Evolutionary conservation across 2,329 filamentous ascomycete species (phyloP).

Genomic region (Phaeosphaeria sp.): DNA sequence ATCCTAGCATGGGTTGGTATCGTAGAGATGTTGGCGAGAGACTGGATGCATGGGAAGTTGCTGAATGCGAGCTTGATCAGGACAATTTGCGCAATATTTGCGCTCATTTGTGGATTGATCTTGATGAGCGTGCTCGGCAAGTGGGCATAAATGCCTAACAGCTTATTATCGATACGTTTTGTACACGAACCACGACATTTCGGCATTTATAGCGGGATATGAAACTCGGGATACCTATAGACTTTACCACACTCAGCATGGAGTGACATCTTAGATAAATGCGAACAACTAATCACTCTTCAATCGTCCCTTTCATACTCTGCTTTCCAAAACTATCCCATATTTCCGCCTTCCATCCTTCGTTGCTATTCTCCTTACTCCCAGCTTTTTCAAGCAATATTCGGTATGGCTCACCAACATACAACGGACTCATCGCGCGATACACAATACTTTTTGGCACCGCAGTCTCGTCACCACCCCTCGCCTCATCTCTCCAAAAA

Average conservation of each 20-base stretch:
- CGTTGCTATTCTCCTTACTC: not conserved
- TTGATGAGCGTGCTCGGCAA: slow-evolving; percentile 77
- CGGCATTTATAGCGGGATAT: slow-evolving; percentile 4
- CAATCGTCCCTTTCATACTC: slow-evolving; percentile 39
- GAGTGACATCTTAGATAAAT: not conserved
- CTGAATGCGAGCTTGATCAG: slow-evolving; percentile 57
- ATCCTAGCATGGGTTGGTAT: slow-evolving; percentile 81
- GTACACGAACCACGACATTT: not conserved
- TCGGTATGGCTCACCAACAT: slow-evolving; percentile 40
- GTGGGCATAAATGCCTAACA: slow-evolving; percentile 63
- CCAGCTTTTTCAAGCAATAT: slow-evolving; percentile 26
- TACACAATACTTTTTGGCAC: slow-evolving; percentile 37
- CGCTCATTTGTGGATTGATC: slow-evolving; percentile 67
- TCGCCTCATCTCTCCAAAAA: slow-evolving; percentile 39
- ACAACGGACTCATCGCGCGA: slow-evolving; percentile 41
- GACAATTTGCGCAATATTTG: slow-evolving; percentile 59
- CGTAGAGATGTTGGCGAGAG: slow-evolving; percentile 79
- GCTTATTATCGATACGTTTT: not conserved
- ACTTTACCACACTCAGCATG: not conserved
- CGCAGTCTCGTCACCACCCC: slow-evolving; percentile 15
- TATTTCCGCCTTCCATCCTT: slow-evolving; percentile 33
- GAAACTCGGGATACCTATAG: not conserved
- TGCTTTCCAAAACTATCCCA: slow-evolving; percentile 43
- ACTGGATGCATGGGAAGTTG: slow-evolving; percentile 68
- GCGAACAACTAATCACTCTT: slow-evolving; percentile 14